phyloP scores from a whole-genome alignment of 331 rosid genomes.

The Phaseolus coccineus region DNA sequence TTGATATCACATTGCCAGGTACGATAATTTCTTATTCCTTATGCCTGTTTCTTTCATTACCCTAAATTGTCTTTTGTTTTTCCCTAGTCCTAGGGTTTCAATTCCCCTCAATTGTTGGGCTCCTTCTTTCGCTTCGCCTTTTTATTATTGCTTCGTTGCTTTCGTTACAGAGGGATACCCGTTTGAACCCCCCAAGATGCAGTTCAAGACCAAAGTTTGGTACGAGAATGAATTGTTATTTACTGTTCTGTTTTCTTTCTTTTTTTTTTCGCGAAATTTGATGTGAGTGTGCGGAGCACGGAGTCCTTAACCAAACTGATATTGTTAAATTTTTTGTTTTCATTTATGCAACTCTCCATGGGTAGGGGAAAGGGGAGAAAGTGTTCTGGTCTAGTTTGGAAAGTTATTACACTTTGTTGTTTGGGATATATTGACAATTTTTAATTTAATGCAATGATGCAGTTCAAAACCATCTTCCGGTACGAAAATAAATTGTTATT shows the following conservation, averaged over 20 bases:
- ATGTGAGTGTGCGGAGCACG: not conserved
- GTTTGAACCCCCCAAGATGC: conserved; percentile 98
- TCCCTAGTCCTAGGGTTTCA: conserved; percentile 32
- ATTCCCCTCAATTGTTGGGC: not conserved
- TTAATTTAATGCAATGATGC: not conserved
- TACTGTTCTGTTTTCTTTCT: not conserved
- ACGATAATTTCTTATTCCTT: not conserved
- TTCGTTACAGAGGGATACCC: conserved; percentile 89
- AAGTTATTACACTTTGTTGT: conserved; percentile 22
- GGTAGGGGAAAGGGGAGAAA: not conserved
- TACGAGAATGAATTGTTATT: conserved; percentile 39
- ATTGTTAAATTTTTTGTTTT: not conserved
- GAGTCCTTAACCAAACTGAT: not conserved
- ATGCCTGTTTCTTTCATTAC: not conserved
- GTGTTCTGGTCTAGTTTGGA: not conserved
- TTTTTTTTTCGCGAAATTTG: not conserved
- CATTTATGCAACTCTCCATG: not conserved
- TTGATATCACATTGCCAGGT: conserved; percentile 95
- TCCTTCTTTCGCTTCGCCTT: not conserved
- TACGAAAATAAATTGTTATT: conserved; percentile 39
- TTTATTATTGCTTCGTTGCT: not conserved
- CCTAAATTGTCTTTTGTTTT: not conserved
- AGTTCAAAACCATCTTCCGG: conserved; percentile 80
- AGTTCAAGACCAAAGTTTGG: conserved; percentile 96
- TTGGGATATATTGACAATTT: not conserved